These are phyloP conservation scores for Ganoderma leucocontextum DNA, from an alignment of 1,284 basidiomycete species.

Conservation along the genomic window DNA sequence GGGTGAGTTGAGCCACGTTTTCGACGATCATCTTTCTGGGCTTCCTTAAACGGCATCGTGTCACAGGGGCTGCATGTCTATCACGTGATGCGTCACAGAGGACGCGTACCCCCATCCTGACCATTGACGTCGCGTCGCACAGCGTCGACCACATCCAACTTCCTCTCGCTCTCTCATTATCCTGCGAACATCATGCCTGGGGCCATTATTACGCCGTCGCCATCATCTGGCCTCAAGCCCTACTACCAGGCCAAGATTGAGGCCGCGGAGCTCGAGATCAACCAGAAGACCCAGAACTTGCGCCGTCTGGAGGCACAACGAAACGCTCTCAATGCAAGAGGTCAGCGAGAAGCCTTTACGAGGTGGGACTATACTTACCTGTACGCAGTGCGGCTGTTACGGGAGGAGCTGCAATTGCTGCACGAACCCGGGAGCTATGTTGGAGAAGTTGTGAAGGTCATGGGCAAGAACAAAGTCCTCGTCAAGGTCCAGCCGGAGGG, in stretches of 20 bases:
- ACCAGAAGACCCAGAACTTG: conserved; percentile 96
- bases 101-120: conserved; percentile 31
- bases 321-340: conserved; percentile 95
- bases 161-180: no score
- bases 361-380: not conserved
- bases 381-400: conserved; percentile 76
- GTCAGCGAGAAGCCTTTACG: conserved; percentile 46
- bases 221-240: conserved; percentile 76
- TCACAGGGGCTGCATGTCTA: conserved; percentile 8
- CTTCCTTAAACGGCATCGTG: conserved; percentile 17
- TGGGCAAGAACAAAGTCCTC: conserved; percentile 99
- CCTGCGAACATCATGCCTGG: conserved; percentile 63
- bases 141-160: conserved; percentile 24
- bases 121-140: conserved; percentile 17
- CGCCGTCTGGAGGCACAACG: conserved; percentile 95
- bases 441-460: conserved; percentile 97
- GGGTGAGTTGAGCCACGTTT: no score
- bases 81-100: conserved; percentile 31
- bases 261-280: conserved; percentile 90
- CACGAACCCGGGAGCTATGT: conserved; percentile 99
- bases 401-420: conserved; percentile 94
- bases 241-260: conserved; percentile 99
- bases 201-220: conserved; percentile 53
- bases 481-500: conserved; percentile 99
- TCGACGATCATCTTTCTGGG: conserved; percentile 29